Conservation (phyloP, 1,139 yeast genomes). For the Yamadazyma atmosphaerica region DNA sequence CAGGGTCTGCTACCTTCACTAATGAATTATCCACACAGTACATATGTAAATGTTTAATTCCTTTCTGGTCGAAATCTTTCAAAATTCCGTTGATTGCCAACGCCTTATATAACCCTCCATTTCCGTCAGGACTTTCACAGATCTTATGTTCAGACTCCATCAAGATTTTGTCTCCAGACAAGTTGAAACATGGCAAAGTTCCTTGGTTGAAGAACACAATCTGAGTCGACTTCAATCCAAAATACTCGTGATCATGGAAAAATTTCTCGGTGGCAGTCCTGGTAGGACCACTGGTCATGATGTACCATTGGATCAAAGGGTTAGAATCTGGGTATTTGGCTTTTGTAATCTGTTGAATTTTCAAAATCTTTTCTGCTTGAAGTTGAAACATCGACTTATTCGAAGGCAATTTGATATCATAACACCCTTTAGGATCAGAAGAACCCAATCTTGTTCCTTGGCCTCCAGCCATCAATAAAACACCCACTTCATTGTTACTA, state of each 20-base stretch:
- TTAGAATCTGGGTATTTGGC: conserved; percentile 23
- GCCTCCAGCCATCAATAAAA: conserved; percentile 94
- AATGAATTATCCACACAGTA: conserved; percentile 95
- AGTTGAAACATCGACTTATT: conserved; percentile 82
- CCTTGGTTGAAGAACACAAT: conserved; percentile 91
- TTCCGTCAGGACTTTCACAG: conserved; percentile 95
- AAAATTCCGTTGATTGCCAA: conserved; percentile 63
- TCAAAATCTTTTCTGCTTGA: conserved; percentile 82
- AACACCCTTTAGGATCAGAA: conserved; percentile 89
- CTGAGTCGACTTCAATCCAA: conserved; percentile 65
- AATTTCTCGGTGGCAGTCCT: conserved; percentile 71
- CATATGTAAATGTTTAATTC: conserved; percentile 89
- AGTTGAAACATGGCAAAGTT: conserved; percentile 83
- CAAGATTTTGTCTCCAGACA: conserved; percentile 69
- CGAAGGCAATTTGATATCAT: conserved; percentile 82
- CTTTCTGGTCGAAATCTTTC: conserved; percentile 65
- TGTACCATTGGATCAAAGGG: conserved; percentile 72
- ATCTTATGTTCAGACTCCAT: conserved; percentile 54
- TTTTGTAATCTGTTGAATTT: conserved; percentile 60
- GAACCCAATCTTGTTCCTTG: conserved; percentile 97
- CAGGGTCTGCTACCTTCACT: conserved; percentile 93
- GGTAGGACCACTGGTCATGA: conserved; percentile 96
- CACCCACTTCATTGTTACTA: conserved; percentile 74
- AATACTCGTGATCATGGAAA: conserved; percentile 59
- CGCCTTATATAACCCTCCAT: conserved; percentile 95